These are phyloP conservation scores for Gamarada debralockiae DNA, from an alignment of 495 filamentous ascomycete genomes.

Conservation along the genomic window DNA sequence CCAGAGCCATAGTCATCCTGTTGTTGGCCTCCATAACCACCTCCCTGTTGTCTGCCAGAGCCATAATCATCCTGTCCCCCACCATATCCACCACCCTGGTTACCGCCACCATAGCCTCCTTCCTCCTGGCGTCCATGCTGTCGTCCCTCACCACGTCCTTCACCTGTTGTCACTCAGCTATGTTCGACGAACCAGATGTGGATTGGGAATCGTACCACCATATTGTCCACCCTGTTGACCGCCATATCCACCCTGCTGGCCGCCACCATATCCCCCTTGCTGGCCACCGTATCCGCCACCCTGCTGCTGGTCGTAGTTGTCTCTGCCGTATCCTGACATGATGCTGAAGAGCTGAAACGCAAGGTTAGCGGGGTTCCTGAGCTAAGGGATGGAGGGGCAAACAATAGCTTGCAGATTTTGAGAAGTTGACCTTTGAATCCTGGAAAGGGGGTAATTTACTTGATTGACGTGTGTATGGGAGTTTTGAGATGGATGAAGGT, in stretches of 20 bases:
- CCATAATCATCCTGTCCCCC: slow-evolving; percentile 3
- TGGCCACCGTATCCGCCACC: not conserved
- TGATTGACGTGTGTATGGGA: no score
- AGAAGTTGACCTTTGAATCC: not conserved
- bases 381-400: not conserved
- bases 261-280: slow-evolving; percentile 1
- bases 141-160: not conserved
- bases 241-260: slow-evolving; percentile 10
- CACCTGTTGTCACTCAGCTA: not conserved
- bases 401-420: not conserved
- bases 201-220: not conserved
- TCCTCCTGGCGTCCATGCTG: not conserved
- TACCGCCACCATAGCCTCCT: slow-evolving; percentile 3
- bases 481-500: no score
- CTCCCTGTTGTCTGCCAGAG: not conserved
- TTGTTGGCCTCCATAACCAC: slow-evolving; percentile 8
- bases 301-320: slow-evolving; percentile 17
- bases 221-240: not conserved
- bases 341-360: not conserved
- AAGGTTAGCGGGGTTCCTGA: not conserved
- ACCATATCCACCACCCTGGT: not conserved
- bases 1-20: slow-evolving; percentile 2
- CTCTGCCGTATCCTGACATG: slow-evolving; percentile 7
- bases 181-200: no score
- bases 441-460: not conserved